Evolutionary conservation across 1,139 yeast species (phyloP), one percentile per base, ranked within the genome.

Genomic region (Pichia sorboxylosa): DNA sequence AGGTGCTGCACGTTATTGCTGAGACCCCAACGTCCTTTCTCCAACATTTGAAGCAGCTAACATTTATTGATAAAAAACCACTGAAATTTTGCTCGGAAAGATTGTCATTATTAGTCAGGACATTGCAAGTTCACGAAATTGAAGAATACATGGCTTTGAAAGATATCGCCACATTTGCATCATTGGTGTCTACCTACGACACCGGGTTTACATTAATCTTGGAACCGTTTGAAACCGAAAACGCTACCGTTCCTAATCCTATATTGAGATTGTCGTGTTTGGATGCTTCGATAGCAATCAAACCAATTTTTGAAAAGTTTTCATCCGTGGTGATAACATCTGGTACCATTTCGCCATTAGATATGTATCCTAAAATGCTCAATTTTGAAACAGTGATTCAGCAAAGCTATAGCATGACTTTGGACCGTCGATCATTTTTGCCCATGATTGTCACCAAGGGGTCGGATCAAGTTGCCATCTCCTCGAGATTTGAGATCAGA

Each of bases 381-480:
- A 81, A 87, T 51, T 90, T 92, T 56, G 87, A 84, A 37, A 90
- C 98, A 0, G 95, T 87, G 5, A 69, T 92, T 29, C 96, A 87
- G 55, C 93, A 85, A 51, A 85, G 97, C 1, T 90, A 87, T 52
- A 73, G 96, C 3, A 90, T 90, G 97, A 84, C 98, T 0, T 68
- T 90, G 44, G 87, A 95, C 2, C 70, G 95, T 45, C 65, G 94
- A 41, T 82, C 97, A 0, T 90, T 90, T 53, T 66, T 92, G 48
- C 99, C 99, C 8, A 72, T 90, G 77, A 78, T 92, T 44, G 94
- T 90, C 6, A 87, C 99, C 0, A 90, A 92, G 52, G 98, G 98
- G 1, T 81, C 96, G 0, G 98, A 90, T 55, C 99, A 90, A 55
- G 97, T 90, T 11, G 90, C 96, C 0, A 87, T 90, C 16, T 82